phyloP scores from a whole-genome alignment of 345 rosid genomes.

The Gynandropsis gynandra region DNA sequence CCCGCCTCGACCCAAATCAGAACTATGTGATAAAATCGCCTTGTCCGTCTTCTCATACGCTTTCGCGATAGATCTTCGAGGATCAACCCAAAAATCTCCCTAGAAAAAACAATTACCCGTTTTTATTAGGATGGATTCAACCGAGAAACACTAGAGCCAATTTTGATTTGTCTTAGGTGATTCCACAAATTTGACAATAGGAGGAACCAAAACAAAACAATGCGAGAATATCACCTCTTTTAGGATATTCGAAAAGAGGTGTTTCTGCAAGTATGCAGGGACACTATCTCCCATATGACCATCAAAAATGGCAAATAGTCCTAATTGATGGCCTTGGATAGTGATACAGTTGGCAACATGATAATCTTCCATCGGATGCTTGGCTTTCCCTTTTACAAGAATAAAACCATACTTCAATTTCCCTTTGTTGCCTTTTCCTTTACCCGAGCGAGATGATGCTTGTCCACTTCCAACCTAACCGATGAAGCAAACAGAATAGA shows the following conservation, averaged over 20 bases:
- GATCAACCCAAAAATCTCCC: conserved; percentile 65
- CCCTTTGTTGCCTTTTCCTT: conserved; percentile 45
- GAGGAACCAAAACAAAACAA: background rate
- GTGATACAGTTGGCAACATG: conserved; percentile 60
- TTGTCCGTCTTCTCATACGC: conserved; percentile 68
- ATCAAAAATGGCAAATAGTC: conserved; percentile 70
- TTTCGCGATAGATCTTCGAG: conserved; percentile 46
- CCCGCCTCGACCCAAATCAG: conserved; percentile 59
- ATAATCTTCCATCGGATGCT: conserved; percentile 77
- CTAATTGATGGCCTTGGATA: conserved; percentile 46
- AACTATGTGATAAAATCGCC: conserved; percentile 44
- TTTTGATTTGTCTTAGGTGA: background rate
- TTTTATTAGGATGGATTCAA: background rate
- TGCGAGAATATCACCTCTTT: conserved; percentile 43
- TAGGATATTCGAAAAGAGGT: conserved; percentile 57
- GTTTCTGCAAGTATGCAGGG: conserved; percentile 58
- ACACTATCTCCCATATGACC: conserved; percentile 66
- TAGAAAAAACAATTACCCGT: conserved; percentile 20
- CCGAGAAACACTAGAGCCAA: background rate
- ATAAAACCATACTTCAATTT: conserved; percentile 53
- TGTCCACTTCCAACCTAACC: conserved; percentile 38
- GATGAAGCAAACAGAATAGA: conserved; percentile 6
- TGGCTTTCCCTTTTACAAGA: conserved; percentile 56
- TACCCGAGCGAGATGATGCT: conserved; percentile 43
- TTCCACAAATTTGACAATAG: background rate